Conservation (phyloP, 2,329 filamentous ascomycete species). For the Arthrobotrys iridis region DNA sequence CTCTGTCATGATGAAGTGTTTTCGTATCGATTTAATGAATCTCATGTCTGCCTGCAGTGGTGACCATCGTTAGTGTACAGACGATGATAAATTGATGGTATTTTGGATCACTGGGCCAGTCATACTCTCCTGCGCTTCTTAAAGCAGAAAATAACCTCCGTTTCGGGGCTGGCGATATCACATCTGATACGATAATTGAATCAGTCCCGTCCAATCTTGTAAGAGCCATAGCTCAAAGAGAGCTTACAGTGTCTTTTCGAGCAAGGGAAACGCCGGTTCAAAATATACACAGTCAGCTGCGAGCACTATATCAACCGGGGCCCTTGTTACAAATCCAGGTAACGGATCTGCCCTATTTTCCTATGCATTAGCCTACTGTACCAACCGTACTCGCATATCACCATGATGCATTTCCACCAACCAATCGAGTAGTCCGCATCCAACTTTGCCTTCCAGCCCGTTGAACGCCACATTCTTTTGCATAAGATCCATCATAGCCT, state of each 20-base stretch:
- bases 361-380: neutral
- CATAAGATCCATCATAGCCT: conserved; percentile 86
- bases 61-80: conserved; percentile 10
- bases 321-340: conserved; percentile 66
- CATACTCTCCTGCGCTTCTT: conserved; percentile 82
- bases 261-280: conserved; percentile 89
- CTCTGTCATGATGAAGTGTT: conserved; percentile 64
- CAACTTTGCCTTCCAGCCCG: conserved; percentile 70
- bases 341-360: conserved; percentile 70
- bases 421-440: conserved; percentile 83
- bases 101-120: too few species aligned
- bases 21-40: conserved; percentile 66
- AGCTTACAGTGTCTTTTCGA: conserved; percentile 78
- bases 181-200: conserved; percentile 43
- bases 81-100: neutral
- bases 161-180: conserved; percentile 60
- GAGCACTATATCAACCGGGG: conserved; percentile 81
- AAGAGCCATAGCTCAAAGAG: neutral
- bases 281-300: conserved; percentile 98
- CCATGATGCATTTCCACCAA: conserved; percentile 61
- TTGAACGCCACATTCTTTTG: conserved; percentile 87
- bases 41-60: conserved; percentile 63
- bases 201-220: neutral
- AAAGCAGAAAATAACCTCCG: conserved; percentile 83
- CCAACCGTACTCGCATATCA: conserved; percentile 4